Percentiles rank a stretch among this genome's conserved stretches.
phyloP scores from a whole-genome alignment of 495 filamentous ascomycete genomes.

The Lophium mytilinum region DNA sequence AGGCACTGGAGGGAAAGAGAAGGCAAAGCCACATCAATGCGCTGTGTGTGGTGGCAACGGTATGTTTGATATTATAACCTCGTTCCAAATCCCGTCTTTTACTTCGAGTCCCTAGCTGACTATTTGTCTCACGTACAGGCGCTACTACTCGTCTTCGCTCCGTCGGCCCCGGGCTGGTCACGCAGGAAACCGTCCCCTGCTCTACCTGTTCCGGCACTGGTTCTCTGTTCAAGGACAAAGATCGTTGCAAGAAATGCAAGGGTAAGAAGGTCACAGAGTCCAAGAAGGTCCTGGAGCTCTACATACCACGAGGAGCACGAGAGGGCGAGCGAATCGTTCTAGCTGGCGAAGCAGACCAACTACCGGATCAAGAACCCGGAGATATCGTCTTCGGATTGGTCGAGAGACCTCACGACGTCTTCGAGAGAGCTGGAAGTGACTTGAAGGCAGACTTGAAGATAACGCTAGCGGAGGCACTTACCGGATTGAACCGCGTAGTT shows the following conservation, averaged over 20 bases:
- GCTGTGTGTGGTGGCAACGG: slow-evolving; percentile 71
- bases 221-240: slow-evolving; percentile 81
- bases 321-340: slow-evolving; percentile 85
- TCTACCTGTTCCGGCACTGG: slow-evolving; percentile 73
- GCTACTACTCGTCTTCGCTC: slow-evolving; percentile 61
- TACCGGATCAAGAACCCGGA: slow-evolving; percentile 82
- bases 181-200: slow-evolving; percentile 65
- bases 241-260: slow-evolving; percentile 98
- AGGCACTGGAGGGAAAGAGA: slow-evolving; percentile 84
- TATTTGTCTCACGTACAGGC: slow-evolving; percentile 35
- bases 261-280: slow-evolving; percentile 71
- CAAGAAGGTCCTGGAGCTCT: slow-evolving; percentile 90
- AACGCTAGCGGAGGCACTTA: slow-evolving; percentile 74
- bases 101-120: background rate
- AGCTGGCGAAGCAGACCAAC: slow-evolving; percentile 90
- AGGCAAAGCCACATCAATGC: slow-evolving; percentile 78
- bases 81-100: background rate
- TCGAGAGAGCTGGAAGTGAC: slow-evolving; percentile 74
- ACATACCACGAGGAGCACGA: slow-evolving; percentile 82
- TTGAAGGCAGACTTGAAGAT: slow-evolving; percentile 71
- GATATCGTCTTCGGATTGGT: slow-evolving; percentile 83
- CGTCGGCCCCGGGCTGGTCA: slow-evolving; percentile 74
- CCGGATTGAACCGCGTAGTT: slow-evolving; percentile 83
- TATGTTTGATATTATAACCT: slow-evolving; percentile 16
- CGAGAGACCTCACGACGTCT: slow-evolving; percentile 72